Evolutionary conservation across 106 monocot species (phyloP), one percentile per base, ranked within the genome.

Genomic region (Acorus gramineus): DNA sequence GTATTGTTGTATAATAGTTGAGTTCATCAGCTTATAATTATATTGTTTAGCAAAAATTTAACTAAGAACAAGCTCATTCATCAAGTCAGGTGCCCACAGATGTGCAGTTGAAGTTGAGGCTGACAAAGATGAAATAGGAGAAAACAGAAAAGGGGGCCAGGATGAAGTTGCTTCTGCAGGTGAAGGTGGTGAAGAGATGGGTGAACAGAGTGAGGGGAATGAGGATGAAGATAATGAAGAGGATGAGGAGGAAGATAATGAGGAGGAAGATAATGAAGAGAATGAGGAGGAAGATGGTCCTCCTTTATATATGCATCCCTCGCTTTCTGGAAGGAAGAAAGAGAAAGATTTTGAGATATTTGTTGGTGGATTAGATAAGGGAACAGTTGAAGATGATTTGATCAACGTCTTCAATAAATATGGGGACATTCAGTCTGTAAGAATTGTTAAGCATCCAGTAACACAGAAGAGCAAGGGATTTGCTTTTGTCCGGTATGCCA

Each of bases 391-490:
- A 56, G 80, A 80, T 52, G 89, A 89, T 66, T 69, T 89, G 63
- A 61, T 55, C 10, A 64, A 80, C 49, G 76, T 80, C 50, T 86
- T 90, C 66, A 64, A 73, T 65, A 55, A 52, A 6, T 78, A 75
- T 83, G 90, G 90, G 44, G 82, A 83, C 64, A 59, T 90, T 46
- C 52, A 78, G 58, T 80, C 78, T 69, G 75, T 73, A 65, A 86
- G 80, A 50, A 70, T 90, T 61, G 73, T 78, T 49, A 80, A 61
- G 63, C 60, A 75, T 76, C 70, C 63, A 13, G 8, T 47, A 59
- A 77, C 82, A 51, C 56, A 83, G 55, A 90, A 74, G 62, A 86
- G 78, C 66, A 86, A 80, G 64, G 86, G 86, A 2, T 80, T 75
- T 83, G 90, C 76, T 46, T 90, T 90, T 69, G 49, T 86, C 55